Evolutionary conservation across 371 early-diverging fungal species (phyloP), one percentile per base, ranked within the genome.

Genomic region (Mucor sp.): DNA sequence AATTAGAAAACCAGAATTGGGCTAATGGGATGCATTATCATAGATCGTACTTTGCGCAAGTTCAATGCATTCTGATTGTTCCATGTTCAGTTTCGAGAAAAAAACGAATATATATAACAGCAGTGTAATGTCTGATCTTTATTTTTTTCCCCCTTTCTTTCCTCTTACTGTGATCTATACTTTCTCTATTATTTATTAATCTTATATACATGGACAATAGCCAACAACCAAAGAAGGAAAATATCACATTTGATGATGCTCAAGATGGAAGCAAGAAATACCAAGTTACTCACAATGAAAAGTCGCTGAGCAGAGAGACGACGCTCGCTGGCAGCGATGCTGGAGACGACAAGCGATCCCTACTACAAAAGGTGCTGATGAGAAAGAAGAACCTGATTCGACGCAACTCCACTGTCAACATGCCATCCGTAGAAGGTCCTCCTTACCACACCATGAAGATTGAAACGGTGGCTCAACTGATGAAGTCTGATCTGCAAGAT

Each of bases 371-470:
- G 12, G 48, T 59, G 3, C 11, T 63, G 30, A 70, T 70, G 70
- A 37, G 70, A 21, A 70, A 62, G 37, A 56, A n/a, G n/a, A 70
- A 70, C 41, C 41, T 62, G 7, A 62, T 70, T 21, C 32, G 70
- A 3, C 53, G 66, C 4, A 57, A 57, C 0, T 44, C 63, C 5
- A 12, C 43, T 12, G 47, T 30, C 15, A 21, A 44, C 0, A 33
- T 56, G 44, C 44, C 44, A 19, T 44, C 44, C 6, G 65, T 68
- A 1, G 79, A 82, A 60, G 81, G 81, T 0, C 79, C 81, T 4
- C 87, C 89, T n/a, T 84, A 82, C 63, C 87, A 85, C 44, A 78
- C 81, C 28, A 77, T 84, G 75, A 88, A 89, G 63, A 66, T 82
- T 19, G 87, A 86, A 15, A 79, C 80, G 23, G 85, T 92, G 1